These are phyloP conservation scores for Chaetomium cochliodes DNA, from an alignment of 495 filamentous ascomycete genomes.

Conservation along the genomic window DNA sequence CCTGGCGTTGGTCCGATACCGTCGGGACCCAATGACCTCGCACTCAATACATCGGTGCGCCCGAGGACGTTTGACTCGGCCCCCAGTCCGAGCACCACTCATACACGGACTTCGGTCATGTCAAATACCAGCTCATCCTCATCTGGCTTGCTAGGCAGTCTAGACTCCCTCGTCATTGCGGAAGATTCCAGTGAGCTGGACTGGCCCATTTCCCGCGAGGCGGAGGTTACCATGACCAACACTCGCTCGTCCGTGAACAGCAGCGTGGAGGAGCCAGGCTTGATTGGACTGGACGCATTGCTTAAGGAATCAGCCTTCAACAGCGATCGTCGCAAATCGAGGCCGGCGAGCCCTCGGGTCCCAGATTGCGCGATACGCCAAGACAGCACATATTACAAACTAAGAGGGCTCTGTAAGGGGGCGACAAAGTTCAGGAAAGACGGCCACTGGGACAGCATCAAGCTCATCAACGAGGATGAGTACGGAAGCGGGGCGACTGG, in stretches of 20 bases:
- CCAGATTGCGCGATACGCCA: constrained; percentile 28
- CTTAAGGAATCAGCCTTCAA: constrained; percentile 3
- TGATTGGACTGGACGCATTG: constrained; percentile 1
- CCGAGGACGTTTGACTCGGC: neutral
- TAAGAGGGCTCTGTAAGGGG: constrained; percentile 32
- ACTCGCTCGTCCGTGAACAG: neutral
- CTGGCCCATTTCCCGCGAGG: neutral
- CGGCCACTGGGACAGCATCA: constrained; percentile 31
- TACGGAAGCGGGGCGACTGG: constrained; percentile 7
- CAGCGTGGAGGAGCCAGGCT: neutral
- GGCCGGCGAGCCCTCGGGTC: constrained; percentile 15
- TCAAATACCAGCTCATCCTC: constrained; percentile 14
- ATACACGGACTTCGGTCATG: constrained; percentile 13
- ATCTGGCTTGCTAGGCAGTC: neutral
- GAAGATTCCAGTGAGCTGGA: neutral
- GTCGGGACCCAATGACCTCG: neutral
- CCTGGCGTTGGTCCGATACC: neutral
- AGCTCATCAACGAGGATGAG: constrained; percentile 21
- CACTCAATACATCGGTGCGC: constrained; percentile 2
- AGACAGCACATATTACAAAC: constrained; percentile 27
- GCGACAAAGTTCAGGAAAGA: constrained; percentile 27
- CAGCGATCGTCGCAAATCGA: constrained; percentile 13
- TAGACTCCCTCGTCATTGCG: constrained; percentile 4
- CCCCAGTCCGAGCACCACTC: constrained; percentile 6
- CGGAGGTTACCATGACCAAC: no score